Percentiles rank a stretch among this genome's conserved stretches.
Conservation (phyloP, 139 green algal species). For the Spirogloea muscicola region DNA sequence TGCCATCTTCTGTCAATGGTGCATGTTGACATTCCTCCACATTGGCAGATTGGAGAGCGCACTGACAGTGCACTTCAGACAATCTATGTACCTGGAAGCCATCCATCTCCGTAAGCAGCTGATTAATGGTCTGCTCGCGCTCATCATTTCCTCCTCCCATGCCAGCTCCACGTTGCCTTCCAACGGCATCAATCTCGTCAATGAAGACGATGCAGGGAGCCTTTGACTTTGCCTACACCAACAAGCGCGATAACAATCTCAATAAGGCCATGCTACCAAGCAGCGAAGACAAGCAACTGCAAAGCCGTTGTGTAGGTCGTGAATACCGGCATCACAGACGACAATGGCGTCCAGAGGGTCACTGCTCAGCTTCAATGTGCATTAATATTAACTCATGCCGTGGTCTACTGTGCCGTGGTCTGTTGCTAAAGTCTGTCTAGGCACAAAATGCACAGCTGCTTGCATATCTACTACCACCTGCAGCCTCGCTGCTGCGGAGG, state of each 20-base stretch:
- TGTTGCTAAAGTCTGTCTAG: too few relatives aligned
- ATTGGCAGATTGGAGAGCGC: neutral
- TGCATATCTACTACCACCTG: too few relatives aligned
- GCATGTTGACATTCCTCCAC: neutral
- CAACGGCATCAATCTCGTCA: slow-evolving; percentile 98
- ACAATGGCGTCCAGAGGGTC: neutral
- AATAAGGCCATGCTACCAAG: too few relatives aligned
- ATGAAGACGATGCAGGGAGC: slow-evolving; percentile 99
- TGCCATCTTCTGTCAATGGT: neutral
- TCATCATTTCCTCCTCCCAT: slow-evolving; percentile 98
- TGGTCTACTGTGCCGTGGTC: neutral
- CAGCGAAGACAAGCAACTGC: too few relatives aligned
- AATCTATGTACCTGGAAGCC: slow-evolving; percentile 43
- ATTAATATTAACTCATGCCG: neutral
- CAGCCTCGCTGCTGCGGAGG: too few relatives aligned
- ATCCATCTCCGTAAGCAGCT: slow-evolving; percentile 76
- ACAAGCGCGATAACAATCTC: neutral
- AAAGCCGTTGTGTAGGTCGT: too few relatives aligned
- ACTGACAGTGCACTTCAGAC: neutral
- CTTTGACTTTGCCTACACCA: slow-evolving; percentile 73
- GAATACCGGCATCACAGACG: neutral
- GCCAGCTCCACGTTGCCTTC: slow-evolving; percentile 86
- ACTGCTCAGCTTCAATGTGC: too few relatives aligned
- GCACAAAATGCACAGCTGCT: too few relatives aligned
- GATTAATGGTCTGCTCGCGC: slow-evolving; percentile 98